Conservation (phyloP, 2,329 filamentous ascomycete species). For the Claviceps cyperi region DNA sequence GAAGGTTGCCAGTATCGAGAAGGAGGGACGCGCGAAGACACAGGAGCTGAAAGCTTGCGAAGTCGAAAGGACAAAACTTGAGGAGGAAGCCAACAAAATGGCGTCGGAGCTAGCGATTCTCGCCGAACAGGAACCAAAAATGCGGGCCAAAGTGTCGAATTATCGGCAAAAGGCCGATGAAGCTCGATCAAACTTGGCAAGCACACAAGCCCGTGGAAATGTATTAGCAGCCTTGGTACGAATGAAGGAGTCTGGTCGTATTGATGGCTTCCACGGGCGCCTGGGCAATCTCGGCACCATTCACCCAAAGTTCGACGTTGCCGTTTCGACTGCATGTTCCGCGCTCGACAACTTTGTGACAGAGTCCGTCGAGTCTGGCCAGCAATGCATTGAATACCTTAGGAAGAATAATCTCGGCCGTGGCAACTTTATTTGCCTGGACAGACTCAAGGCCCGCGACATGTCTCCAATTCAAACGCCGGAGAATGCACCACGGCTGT, state of each 20-base stretch:
- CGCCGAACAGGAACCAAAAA: conserved; percentile 60
- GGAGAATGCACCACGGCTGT: conserved; percentile 80
- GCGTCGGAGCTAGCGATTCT: conserved; percentile 61
- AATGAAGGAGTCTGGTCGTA: conserved; percentile 87
- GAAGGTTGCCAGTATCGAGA: conserved; percentile 62
- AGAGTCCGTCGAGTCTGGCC: conserved; percentile 86
- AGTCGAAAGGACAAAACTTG: conserved; percentile 53
- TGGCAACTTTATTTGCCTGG: conserved; percentile 91
- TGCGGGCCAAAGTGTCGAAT: conserved; percentile 73
- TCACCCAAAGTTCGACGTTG: conserved; percentile 85
- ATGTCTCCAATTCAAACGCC: conserved; percentile 72
- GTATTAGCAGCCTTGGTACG: conserved; percentile 87
- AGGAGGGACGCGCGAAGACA: conserved; percentile 55
- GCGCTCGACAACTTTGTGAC: conserved; percentile 92
- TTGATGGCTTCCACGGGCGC: conserved; percentile 91
- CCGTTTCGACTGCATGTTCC: conserved; percentile 93
- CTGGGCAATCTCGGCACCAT: conserved; percentile 90
- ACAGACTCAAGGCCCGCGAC: conserved; percentile 69
- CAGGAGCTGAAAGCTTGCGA: conserved; percentile 65
- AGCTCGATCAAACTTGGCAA: conserved; percentile 76
- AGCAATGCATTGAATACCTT: conserved; percentile 95
- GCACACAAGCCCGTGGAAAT: conserved; percentile 83
- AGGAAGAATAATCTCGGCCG: conserved; percentile 94
- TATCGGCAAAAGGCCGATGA: conserved; percentile 93
- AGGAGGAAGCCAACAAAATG: conserved; percentile 60